Evolutionary conservation across 2,329 filamentous ascomycete species (phyloP), one percentile per base, ranked within the genome.

Genomic region (Hypoxylon sp.): DNA sequence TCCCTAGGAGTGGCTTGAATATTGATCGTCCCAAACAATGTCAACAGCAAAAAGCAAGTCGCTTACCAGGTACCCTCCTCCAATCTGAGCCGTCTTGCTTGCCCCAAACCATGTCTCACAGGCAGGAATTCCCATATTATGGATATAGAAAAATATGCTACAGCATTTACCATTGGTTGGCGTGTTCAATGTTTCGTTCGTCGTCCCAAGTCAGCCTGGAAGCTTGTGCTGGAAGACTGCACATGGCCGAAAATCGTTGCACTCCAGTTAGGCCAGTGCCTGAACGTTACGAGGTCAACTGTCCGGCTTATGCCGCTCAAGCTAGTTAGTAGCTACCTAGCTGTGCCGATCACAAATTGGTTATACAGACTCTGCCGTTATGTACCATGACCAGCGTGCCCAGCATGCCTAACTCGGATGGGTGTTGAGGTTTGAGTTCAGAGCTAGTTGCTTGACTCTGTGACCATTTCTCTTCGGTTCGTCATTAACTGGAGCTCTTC

Each of bases 321-420:
- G 47, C 60, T 66, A 65, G 63, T 45, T 34, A 69, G 46, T 61
- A 43, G 39, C 54, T 30, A 48, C 54, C 43, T 55, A 46, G 29
- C 37, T 48, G 32, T 58, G 64, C 55, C 62, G 61, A 70, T 63
- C 59, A 61, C 16, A 55, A 60, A 51, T 51, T 59, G 32, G 45
- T 25, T 37, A 53, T 64, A 43, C 41, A 53, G 50, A 23, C 43
- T 51, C 39, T 63, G 29, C 59, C 27, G 30, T 14, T 45, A 4
- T 21, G 23, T 8, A 25, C 63, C 61, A 63, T n/a, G n/a, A n/a
- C n/a, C n/a, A n/a, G n/a, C n/a, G n/a, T n/a, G n/a, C n/a, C n/a
- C n/a, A n/a, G n/a, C n/a, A n/a, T 65, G 25, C 61, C 63, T 46
- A 48, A 55, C 50, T 56, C 9, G 46, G 56, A 63, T 25, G 51